Evolutionary conservation across 768 basidiomycete species (phyloP).

Genomic region (Boletus rubescentipes): DNA sequence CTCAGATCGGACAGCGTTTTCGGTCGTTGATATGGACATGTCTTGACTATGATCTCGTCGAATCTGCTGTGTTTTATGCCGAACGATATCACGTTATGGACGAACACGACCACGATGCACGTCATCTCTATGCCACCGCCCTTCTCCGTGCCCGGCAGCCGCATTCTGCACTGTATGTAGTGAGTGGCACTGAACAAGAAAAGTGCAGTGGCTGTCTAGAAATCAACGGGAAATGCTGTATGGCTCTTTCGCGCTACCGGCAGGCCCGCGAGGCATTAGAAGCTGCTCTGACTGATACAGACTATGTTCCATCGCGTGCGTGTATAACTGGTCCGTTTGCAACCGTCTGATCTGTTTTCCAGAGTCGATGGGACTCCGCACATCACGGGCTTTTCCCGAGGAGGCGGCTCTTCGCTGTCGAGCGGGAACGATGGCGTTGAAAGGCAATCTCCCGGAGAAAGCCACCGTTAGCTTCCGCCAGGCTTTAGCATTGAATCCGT

Average conservation of each 20-base stretch:
- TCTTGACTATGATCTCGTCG: slow-evolving; percentile 76
- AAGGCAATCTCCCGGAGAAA: slow-evolving; percentile 73
- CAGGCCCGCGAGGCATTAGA: slow-evolving; percentile 76
- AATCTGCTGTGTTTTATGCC: slow-evolving; percentile 85
- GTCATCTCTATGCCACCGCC: slow-evolving; percentile 80
- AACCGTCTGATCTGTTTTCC: slow-evolving; percentile 14
- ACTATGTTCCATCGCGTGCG: slow-evolving; percentile 59
- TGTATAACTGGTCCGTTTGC: slow-evolving; percentile 15
- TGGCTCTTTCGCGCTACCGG: slow-evolving; percentile 67
- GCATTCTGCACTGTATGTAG: slow-evolving; percentile 71
- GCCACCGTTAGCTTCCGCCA: slow-evolving; percentile 71
- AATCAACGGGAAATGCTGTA: slow-evolving; percentile 76
- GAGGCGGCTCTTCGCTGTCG: slow-evolving; percentile 74
- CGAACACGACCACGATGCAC: slow-evolving; percentile 70
- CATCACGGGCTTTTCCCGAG: slow-evolving; percentile 63
- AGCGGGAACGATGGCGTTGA: slow-evolving; percentile 72
- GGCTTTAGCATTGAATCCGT: slow-evolving; percentile 70
- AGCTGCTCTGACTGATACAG: slow-evolving; percentile 52
- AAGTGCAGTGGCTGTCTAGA: slow-evolving; percentile 76
- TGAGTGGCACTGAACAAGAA: slow-evolving; percentile 58
- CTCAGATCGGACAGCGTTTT: slow-evolving; percentile 67
- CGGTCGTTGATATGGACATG: slow-evolving; percentile 77
- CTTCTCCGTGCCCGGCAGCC: slow-evolving; percentile 69
- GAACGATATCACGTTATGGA: slow-evolving; percentile 80
- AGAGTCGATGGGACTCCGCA: slow-evolving; percentile 58